Evolutionary conservation across 768 basidiomycete species (phyloP).

Genomic region (Xerocomellus chrysenteron): DNA sequence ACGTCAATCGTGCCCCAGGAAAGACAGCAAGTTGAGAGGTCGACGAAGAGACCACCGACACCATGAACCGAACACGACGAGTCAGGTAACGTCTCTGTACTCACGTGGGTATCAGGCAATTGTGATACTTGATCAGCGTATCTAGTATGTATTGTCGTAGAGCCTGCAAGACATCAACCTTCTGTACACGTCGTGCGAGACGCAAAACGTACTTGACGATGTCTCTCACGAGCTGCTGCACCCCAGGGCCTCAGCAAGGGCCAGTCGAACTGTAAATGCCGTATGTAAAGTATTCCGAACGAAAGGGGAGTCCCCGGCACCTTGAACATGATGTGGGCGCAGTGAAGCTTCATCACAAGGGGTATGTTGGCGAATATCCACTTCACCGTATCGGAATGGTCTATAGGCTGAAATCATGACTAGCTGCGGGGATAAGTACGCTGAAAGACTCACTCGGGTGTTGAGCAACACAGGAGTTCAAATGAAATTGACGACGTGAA

Average conservation of each 20-base stretch:
- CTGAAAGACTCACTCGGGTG: too few species aligned
- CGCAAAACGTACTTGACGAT: constrained; percentile 7
- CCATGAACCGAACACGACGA: too few species aligned
- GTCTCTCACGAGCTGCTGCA: constrained; percentile 9
- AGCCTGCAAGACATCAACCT: constrained; percentile 27
- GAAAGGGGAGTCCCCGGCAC: constrained; percentile 23
- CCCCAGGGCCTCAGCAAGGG: constrained; percentile 13
- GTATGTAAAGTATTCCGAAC: background rate
- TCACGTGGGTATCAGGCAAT: constrained; percentile 51
- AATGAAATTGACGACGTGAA: constrained; percentile 55
- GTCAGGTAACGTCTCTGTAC: constrained; percentile 17
- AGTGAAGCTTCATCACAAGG: constrained; percentile 48
- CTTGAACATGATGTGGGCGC: constrained; percentile 33
- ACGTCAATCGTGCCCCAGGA: too few species aligned
- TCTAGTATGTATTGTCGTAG: constrained; percentile 46
- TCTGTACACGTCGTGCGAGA: too few species aligned
- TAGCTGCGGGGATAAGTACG: too few species aligned
- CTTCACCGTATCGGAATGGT: constrained; percentile 25
- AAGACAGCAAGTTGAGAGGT: too few species aligned
- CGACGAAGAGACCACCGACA: too few species aligned
- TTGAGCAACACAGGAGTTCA: constrained; percentile 62
- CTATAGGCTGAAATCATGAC: too few species aligned
- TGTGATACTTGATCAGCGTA: constrained; percentile 49
- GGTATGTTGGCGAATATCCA: constrained; percentile 59
- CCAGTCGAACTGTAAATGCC: constrained; percentile 18